Evolutionary conservation across 768 basidiomycete species (phyloP), one percentile per base, ranked within the genome.

Genomic region (Brasilioporus rufonigricans): DNA sequence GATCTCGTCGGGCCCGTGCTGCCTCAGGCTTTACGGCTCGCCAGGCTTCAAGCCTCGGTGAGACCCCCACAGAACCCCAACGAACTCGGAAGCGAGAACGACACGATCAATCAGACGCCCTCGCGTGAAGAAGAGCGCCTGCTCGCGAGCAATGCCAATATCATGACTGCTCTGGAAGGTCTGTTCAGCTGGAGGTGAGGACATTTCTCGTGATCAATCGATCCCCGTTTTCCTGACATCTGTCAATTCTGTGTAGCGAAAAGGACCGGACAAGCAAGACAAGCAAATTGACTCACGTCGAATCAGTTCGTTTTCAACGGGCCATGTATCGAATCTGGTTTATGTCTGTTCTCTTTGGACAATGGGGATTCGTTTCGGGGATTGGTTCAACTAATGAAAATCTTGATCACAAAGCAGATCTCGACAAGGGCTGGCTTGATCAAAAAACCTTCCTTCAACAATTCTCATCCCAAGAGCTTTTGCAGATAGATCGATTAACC

Each of bases 121-220:
- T 60, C 59, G 5, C 21, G 44, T 54, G 47, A 63, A 49, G 71
- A 73, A 51, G 58, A 61, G 47, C 41, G 52, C 33, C 27, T 53
- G 12, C 44, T 77, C 23, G 50, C 56, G 9, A 14, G 35, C 12
- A 64, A 68, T 40, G 69, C 68, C 9, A 46, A n/a, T 7, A 51
- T 62, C 5, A 66, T 72, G 11, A 56, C 48, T 7, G 50, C 56
- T 0, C 41, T 77, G 16, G 75, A 76, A 53, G 63, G 70, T 29
- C 38, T 77, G 12, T 78, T 72, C 54, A 77, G 77, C 50, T 52
- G 65, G 36, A 72, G 73, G 77, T 71, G 19, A 62, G 76, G 69
- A 48, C 36, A 13, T 55, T 27, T 32, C 24, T 35, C 12, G 8
- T 1, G 14, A 13, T 19, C n/a, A n/a, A n/a, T n/a, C n/a, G n/a